Percentiles rank a stretch among this genome's conserved stretches.
Evolutionary conservation across 2,329 filamentous ascomycete species (phyloP).

Genomic region (Penicillium polonicum): DNA sequence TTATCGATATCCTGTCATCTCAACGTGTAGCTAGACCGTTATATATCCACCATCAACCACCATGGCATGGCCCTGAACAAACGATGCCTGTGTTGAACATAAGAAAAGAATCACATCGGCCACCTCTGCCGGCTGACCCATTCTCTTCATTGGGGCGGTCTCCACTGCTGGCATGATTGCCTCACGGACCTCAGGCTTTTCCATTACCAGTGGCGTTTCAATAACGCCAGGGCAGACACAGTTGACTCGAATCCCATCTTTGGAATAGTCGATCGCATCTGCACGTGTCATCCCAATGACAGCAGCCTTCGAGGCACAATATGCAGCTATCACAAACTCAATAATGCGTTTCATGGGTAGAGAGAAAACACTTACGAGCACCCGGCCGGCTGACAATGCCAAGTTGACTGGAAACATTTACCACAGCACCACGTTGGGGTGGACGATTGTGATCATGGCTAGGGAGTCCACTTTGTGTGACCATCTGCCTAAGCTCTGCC

Average conservation of each 20-base stretch:
- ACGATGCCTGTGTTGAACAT: constrained; percentile 50
- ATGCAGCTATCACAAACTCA: constrained; percentile 45
- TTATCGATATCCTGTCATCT: neutral
- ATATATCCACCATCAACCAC: constrained; percentile 56
- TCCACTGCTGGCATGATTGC: constrained; percentile 44
- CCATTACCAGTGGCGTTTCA: constrained; percentile 49
- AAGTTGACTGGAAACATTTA: constrained; percentile 55
- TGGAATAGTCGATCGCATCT: constrained; percentile 58
- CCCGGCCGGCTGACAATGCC: constrained; percentile 50
- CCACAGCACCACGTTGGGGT: constrained; percentile 49
- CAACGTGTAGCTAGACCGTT: constrained; percentile 32
- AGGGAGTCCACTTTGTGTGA: constrained; percentile 45
- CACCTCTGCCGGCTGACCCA: constrained; percentile 52
- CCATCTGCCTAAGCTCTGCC: constrained; percentile 48
- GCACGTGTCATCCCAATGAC: constrained; percentile 58
- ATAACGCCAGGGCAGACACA: constrained; percentile 46
- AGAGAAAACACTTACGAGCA: constrained; percentile 40
- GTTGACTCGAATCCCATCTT: constrained; percentile 35
- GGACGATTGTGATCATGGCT: constrained; percentile 38
- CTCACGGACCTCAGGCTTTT: constrained; percentile 40
- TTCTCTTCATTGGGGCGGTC: constrained; percentile 53
- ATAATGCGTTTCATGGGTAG: neutral
- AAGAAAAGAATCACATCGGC: constrained; percentile 53
- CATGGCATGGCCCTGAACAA: constrained; percentile 54
- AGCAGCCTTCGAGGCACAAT: constrained; percentile 59